A percentile compares a stretch with the other conserved stretches of the same genome.
Evolutionary conservation across 2,329 filamentous ascomycete species (phyloP).

Genomic region (Verticillium nubilum): DNA sequence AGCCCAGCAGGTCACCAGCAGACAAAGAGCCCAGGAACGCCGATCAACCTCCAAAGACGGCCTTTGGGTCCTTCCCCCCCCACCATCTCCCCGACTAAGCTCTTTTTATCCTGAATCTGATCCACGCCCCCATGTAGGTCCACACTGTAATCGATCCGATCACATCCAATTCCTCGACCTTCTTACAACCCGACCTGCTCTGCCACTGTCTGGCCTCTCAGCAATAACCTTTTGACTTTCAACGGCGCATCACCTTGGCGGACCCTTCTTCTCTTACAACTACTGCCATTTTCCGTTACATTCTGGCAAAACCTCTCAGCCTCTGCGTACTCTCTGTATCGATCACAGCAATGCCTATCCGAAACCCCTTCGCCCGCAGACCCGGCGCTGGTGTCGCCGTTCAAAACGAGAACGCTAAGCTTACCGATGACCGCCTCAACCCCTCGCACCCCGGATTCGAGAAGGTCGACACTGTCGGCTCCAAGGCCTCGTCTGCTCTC

Average conservation of each 20-base stretch:
- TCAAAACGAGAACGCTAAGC: constrained; percentile 49
- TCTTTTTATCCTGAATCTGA: neutral
- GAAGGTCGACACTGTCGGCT: constrained; percentile 56
- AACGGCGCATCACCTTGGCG: neutral
- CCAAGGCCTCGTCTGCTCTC: constrained; percentile 55
- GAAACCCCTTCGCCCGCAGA: constrained; percentile 65
- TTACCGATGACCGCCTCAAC: constrained; percentile 30
- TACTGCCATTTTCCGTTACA: neutral
- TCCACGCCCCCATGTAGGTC: neutral
- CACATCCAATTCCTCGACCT: neutral
- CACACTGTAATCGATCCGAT: neutral
- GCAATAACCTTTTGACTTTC: neutral
- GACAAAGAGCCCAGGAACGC: neutral
- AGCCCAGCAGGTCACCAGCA: neutral
- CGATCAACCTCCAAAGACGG: neutral
- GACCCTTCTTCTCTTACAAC: neutral
- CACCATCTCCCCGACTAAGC: neutral
- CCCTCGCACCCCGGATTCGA: constrained; percentile 49
- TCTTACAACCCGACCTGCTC: neutral
- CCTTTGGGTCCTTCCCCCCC: neutral
- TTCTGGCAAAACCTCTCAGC: neutral
- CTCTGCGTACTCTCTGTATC: neutral
- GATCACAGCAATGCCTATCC: constrained; percentile 54
- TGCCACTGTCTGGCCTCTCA: neutral
- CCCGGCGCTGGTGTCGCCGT: constrained; percentile 36